Conservation (phyloP, 2,329 filamentous ascomycete genomes). For the Xylariales sp. region DNA sequence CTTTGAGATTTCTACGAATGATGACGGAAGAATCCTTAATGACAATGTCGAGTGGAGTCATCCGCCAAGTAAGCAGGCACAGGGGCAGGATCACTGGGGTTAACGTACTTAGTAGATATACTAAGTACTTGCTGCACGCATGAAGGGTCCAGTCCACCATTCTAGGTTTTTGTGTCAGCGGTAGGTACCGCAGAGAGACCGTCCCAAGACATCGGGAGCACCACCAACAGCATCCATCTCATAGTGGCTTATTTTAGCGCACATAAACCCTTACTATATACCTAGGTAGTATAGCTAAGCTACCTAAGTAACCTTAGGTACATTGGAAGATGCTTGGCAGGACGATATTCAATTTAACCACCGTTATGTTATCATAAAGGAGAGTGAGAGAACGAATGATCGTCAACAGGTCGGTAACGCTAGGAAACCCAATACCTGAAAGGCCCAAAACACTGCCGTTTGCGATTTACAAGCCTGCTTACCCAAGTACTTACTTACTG, state of each 20-base stretch:
- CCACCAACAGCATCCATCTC: not conserved
- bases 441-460: not conserved
- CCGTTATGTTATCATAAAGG: not conserved
- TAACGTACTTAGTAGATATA: too few relatives aligned
- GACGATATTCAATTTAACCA: conserved; percentile 2
- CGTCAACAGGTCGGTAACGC: not conserved
- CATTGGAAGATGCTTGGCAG: not conserved
- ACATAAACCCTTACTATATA: conserved; percentile 12
- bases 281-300: too few relatives aligned
- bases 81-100: not conserved
- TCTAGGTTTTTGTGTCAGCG: not conserved
- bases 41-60: conserved; percentile 8
- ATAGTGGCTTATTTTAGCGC: conserved; percentile 15
- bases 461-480: not conserved
- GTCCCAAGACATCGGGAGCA: conserved; percentile 2
- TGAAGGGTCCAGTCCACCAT: too few relatives aligned
- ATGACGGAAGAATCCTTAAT: not conserved
- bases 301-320: not conserved
- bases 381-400: not conserved
- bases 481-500: conserved; percentile 2
- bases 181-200: not conserved
- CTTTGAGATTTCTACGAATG: too few relatives aligned
- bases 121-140: too few relatives aligned
- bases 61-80: conserved; percentile 5
- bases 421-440: not conserved